Conservation (phyloP, 257 asterid species). For the Nicotiana paniculata region DNA sequence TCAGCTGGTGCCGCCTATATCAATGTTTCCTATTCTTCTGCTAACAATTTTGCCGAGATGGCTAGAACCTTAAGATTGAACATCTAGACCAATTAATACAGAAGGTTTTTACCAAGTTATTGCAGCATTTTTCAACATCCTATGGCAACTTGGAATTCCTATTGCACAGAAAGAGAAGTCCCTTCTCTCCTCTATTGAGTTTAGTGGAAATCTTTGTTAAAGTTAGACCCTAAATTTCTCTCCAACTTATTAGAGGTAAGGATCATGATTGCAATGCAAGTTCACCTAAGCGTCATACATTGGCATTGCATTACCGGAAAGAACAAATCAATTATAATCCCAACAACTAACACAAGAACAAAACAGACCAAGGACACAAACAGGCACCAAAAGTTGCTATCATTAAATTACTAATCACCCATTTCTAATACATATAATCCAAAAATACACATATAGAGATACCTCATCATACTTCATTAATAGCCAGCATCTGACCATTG, state of each 20-base stretch:
- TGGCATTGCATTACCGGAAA: background rate
- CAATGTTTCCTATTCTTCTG: background rate
- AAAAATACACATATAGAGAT: background rate
- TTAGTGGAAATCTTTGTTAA: background rate
- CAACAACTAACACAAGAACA: background rate
- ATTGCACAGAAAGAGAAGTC: background rate
- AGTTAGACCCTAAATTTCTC: background rate
- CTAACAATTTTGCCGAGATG: background rate
- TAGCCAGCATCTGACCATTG: conserved; percentile 79
- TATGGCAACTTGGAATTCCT: background rate
- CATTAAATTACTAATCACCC: background rate
- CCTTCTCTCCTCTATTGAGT: background rate
- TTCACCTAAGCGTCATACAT: background rate
- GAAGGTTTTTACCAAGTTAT: background rate
- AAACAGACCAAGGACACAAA: background rate
- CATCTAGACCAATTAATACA: background rate
- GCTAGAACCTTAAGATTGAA: background rate
- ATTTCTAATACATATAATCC: background rate
- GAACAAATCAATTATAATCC: background rate
- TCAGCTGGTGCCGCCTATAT: background rate
- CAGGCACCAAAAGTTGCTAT: background rate
- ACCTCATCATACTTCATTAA: conserved; percentile 54
- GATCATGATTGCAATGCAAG: background rate
- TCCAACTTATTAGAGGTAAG: background rate
- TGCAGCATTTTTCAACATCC: background rate